Base-by-base conservation (phyloP, 768 basidiomycete genomes). In the Thelephora aurantiotincta region DNA sequence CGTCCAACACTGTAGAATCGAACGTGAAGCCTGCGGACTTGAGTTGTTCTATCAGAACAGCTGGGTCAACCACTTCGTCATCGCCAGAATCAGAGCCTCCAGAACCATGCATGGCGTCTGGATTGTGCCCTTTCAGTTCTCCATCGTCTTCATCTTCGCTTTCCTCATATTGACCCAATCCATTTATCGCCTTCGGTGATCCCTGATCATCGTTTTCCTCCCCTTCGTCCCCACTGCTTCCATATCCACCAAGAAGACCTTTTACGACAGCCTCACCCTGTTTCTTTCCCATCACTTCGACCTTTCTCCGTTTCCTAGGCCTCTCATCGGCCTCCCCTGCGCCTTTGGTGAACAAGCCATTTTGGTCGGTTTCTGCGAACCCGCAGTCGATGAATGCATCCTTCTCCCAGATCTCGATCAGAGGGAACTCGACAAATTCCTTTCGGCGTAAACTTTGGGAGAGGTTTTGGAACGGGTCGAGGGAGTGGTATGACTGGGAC, bases 361-460 rank as follows among this genome's bases (percentile, higher is more conserved):
- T 67, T 49, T 82, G 4, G 26, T 30, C 26, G 26, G 9, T 30
- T 30, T 30, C 26, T 30, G 5, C 73, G 13, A 83, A 66, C n/a
- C 87, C 55, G 7, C 66, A 66, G 6, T 77, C 81, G 6, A 61
- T 63, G 61, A 88, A 91, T 26, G 78, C 63, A 16, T 59, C 66
- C 19, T 64, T 73, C 43, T 81, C 75, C 69, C 80, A 81, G 5
- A 93, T 62, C 48, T 90, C 82, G 41, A 94, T 76, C 1, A 79
- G 80, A 6, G 91, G 91, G 57, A 76, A 94, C 60, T 94, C 91
- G 30, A 84, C 72, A 60, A 91, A 90, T 23, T 75, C 67, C 37
- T 75, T 83, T 44, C 76, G 63, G 33, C 66, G 68, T 41, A 94
- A 65, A 6, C 71, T 62, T 20, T 58, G 55, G 9, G 59, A 55